Evolutionary conservation across 805 yeast genomes (phyloP).

Genomic region (Myxozyma geophila): DNA sequence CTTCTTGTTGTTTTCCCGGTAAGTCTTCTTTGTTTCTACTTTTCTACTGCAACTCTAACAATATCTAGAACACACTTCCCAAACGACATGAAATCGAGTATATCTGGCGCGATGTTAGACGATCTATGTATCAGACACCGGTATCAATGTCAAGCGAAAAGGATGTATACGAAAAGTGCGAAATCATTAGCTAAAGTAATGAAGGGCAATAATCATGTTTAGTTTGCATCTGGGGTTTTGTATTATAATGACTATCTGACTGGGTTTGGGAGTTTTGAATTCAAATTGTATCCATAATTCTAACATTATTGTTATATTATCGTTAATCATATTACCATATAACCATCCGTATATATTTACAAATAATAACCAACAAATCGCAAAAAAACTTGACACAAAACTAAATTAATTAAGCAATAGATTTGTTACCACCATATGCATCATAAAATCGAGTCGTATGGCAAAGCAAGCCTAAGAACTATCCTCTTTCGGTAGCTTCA

Average conservation of each 20-base stretch:
- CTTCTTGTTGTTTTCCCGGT: conserved; percentile 36
- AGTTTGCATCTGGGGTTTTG: not conserved
- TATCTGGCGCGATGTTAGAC: conserved; percentile 32
- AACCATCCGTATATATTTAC: not conserved
- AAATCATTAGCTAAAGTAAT: not conserved
- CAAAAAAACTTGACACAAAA: not conserved
- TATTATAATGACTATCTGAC: not conserved
- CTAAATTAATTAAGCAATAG: not conserved
- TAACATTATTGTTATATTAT: not conserved
- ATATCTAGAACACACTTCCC: conserved; percentile 23
- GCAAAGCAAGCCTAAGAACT: not conserved
- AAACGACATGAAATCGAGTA: conserved; percentile 23
- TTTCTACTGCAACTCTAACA: not conserved
- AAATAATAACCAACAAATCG: not conserved
- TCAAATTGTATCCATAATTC: not conserved
- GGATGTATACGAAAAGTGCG: conserved; percentile 2
- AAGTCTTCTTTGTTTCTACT: not conserved
- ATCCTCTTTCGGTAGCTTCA: conserved; percentile 1
- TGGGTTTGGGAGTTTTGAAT: not conserved
- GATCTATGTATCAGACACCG: conserved; percentile 24
- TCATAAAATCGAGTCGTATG: not conserved
- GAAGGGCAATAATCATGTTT: not conserved
- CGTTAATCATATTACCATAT: not conserved
- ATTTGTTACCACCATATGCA: not conserved
- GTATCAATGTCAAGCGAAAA: conserved; percentile 7